Base-by-base conservation (phyloP, 2,329 filamentous ascomycete species). In the Aspergillus pseudoglaucus region DNA sequence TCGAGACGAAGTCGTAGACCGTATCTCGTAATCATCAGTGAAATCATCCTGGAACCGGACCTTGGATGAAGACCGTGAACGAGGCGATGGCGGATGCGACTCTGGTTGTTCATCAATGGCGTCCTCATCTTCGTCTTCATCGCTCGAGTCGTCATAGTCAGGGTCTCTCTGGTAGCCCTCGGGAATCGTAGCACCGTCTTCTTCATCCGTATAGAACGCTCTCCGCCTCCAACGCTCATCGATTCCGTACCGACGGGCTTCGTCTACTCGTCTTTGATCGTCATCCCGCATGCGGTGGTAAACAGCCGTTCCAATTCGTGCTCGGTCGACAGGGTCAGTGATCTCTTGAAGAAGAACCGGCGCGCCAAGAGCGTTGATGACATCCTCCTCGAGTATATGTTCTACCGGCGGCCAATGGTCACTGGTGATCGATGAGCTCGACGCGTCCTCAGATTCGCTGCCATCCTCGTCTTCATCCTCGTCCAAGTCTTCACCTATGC, bases 201-300 rank as follows among this genome's bases (percentile, higher is more conserved):
- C 89, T 65, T 90, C 85, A 49, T 94, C 88, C 0, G 89, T 78
- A 59, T 93, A 94, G 58, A 93, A 94, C 35, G 84, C 81, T 41
- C 88, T 78, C 49, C 86, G 78, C 58, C 80, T 80, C 88, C 88
- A 93, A 44, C 88, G 78, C 46, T 90, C 81, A 57, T 85, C 77
- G 32, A 88, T 72, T 53, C 67, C 65, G 53, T 66, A 53, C 53
- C 64, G 59, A 45, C 73, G 60, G 38, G 66, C 57, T 22, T 68
- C 60, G 47, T 72, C 64, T 14, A 66, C 59, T 20, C 59, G 61
- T 52, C 66, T 60, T 42, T 63, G 61, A n/a, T 67, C 63, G 46
- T 69, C 67, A 25, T 63, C 61, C 45, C 66, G 67, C 51, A 71
- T 64, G 53, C 71, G 64, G 42, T 64, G 61, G 49, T 62, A 66